Base-by-base conservation (phyloP, 495 filamentous ascomycete genomes). In the Umbilicaria muhlenbergii region DNA sequence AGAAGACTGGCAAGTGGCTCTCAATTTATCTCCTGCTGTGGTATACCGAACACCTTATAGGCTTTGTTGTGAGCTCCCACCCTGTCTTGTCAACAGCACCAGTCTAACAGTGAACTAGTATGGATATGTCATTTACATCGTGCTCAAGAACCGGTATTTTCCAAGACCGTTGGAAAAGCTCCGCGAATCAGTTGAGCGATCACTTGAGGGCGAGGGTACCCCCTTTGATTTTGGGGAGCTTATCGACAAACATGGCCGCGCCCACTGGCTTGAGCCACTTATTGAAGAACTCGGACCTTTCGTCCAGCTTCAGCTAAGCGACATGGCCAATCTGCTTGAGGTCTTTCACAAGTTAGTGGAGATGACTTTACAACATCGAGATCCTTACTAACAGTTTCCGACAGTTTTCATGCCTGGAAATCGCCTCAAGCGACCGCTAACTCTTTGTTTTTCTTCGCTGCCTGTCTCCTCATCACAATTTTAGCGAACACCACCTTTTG, bases 361-460 rank as follows among this genome's bases (percentile, higher is more conserved):
- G 6, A 45, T 32, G 12, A 36, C 17, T 16, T 43, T 5, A 14
- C 4, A n/a, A 6, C 6, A 0, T 28, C 8, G 24, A 2, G 24
- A 28, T 21, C 19, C 24, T 28, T 10, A 8, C 24, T 28, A 28
- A 28, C 24, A 10, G 8, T 13, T 11, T 41, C 5, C 39, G 13
- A 32, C 32, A 69, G 63, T 43, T 70, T 70, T 46, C 65, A 67
- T 39, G 54, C 64, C 41, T 71, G 67, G 63, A 54, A 53, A 18
- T 41, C 40, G 21, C 65, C 66, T 1, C 41, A 34, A 13, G 55
- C 56, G 4, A 69, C 68, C 1, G 40, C 55, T 2, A 42, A 47
- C n/a, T 55, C 60, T 2, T 54, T 70, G 8, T 37, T 42, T 14
- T 51, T 68, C 32, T 50, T 68, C 17, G 38, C 39, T 12, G 44